Evolutionary conservation across 2,329 filamentous ascomycete species (phyloP).

Genomic region (Nectriaceae sp.): DNA sequence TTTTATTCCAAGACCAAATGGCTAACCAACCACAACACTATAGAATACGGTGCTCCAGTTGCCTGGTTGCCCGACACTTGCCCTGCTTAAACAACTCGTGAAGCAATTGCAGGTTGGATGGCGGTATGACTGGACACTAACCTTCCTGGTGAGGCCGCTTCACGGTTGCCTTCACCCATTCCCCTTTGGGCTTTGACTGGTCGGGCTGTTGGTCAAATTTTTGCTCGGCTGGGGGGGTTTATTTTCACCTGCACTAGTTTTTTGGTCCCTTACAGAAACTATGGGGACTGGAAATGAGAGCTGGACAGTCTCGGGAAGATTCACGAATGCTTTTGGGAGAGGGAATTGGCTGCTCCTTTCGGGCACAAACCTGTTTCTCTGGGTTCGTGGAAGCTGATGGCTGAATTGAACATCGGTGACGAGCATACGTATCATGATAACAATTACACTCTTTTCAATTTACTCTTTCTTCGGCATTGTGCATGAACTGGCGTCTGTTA

Average conservation of each 20-base stretch:
- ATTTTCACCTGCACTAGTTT: too few species aligned
- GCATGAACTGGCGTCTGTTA: too few species aligned
- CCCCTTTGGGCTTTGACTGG: background rate
- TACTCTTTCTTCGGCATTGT: too few species aligned
- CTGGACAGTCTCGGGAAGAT: background rate
- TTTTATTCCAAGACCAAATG: background rate
- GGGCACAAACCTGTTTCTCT: background rate
- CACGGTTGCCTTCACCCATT: background rate
- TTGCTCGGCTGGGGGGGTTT: too few species aligned
- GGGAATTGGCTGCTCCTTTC: too few species aligned
- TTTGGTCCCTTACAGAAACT: too few species aligned
- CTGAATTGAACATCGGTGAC: background rate
- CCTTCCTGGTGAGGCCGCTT: background rate
- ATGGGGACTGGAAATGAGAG: background rate
- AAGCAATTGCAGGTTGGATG: background rate
- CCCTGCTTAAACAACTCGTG: background rate
- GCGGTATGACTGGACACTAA: background rate
- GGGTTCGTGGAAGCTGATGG: background rate
- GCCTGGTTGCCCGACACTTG: background rate
- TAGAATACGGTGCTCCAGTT: slow-evolving; percentile 1
- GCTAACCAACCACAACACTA: background rate
- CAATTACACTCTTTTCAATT: too few species aligned
- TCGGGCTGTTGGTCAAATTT: background rate
- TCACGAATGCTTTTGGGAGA: background rate
- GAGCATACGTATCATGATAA: too few species aligned